Base-by-base conservation (phyloP, 2,329 filamentous ascomycete species). In the Emergomyces africanus region DNA sequence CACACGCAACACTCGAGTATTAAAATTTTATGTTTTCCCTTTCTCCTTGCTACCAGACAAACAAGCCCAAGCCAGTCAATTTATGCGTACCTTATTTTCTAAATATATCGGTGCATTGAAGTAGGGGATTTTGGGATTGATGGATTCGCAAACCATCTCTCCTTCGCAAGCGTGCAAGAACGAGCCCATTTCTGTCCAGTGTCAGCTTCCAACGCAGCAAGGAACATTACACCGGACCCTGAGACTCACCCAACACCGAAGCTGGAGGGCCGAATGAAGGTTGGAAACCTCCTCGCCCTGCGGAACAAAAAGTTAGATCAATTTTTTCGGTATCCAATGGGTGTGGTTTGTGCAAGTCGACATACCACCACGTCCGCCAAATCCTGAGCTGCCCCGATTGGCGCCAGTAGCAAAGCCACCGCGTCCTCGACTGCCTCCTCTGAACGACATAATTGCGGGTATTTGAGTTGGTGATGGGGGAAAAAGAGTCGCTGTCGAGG, bases 91-190 rank as follows among this genome's bases (percentile, higher is more conserved):
- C 82, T 97, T 99, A 81, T 97, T 99, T 82, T 97, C 92, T 69
- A 97, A 87, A 79, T 94, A 99, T 75, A 99, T 95, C 66, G 90
- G 90, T 62, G 94, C 94, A 80, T 96, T 97, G 86, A 99, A 99
- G 80, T 95, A 95, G 63, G 94, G 94, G 64, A 99, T 87, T 79
- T 97, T 97, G 68, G 87, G 80, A 81, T 96, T 97, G 76, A 88
- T 87, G 66, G 89, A 95, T 76, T 90, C 86, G 87, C 92, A 96
- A 67, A 99, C 87, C 82, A 99, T 94, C 77, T 99, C 94, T 74
- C 92, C 92, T 77, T 99, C 94, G 78, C 89, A 92, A 61, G 90
- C 86, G 79, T 99, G 94, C 73, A 96, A 77, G 77, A 97, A 95
- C 65, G 83, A 84, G 75, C 94, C 94, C 87, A 99, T 90, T 78